A percentile compares a stretch with the other conserved stretches of the same genome.
Conservation (phyloP, 2,329 filamentous ascomycete species). For the Aspergillus eucalypticola region DNA sequence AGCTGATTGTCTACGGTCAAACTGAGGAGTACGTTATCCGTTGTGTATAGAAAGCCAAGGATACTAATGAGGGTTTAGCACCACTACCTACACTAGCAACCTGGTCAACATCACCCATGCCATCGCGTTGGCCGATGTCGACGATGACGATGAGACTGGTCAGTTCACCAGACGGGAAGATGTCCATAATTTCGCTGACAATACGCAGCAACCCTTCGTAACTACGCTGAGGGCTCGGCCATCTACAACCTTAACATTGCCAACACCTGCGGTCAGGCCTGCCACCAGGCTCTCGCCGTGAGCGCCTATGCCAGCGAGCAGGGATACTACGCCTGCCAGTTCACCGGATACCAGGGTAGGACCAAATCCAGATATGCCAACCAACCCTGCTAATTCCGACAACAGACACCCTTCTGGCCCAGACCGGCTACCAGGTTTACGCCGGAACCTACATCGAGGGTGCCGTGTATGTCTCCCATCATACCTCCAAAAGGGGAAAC, state of each 20-base stretch:
- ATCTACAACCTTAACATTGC: constrained; percentile 25
- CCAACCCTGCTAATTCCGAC: neutral
- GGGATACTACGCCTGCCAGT: constrained; percentile 59
- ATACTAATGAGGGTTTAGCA: constrained; percentile 39
- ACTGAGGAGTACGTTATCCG: constrained; percentile 43
- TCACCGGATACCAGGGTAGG: constrained; percentile 56
- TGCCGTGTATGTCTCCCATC: constrained; percentile 39
- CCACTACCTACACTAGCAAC: constrained; percentile 54
- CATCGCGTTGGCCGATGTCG: constrained; percentile 14
- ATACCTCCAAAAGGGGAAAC: neutral
- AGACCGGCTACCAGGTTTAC: constrained; percentile 58
- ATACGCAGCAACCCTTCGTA: constrained; percentile 4
- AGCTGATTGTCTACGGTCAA: constrained; percentile 60
- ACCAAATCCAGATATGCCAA: neutral
- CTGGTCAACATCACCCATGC: constrained; percentile 55
- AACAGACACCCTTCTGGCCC: constrained; percentile 50
- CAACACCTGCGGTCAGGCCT: constrained; percentile 19
- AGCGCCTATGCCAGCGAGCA: constrained; percentile 54
- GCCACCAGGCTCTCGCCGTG: constrained; percentile 47
- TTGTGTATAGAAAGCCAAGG: neutral
- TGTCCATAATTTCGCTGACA: neutral
- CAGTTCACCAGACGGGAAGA: neutral
- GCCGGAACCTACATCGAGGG: constrained; percentile 59
- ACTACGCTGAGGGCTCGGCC: constrained; percentile 6
- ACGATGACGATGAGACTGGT: constrained; percentile 26